Conservation (phyloP, 202 grass and related monocot species). For the Elaeis oleifera region DNA sequence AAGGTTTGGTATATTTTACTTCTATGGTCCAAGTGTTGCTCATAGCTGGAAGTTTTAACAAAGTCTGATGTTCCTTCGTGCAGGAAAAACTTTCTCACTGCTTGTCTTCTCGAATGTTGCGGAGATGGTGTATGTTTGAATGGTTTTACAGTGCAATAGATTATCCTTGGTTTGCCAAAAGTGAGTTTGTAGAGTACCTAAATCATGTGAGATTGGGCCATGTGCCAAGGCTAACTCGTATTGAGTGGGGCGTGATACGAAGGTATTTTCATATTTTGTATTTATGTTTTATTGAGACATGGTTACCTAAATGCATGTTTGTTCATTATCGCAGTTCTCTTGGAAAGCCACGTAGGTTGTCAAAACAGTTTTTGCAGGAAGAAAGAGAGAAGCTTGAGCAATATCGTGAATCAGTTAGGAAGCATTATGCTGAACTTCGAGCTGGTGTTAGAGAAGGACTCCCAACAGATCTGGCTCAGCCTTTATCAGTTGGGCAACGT, state of each 20-base stretch:
- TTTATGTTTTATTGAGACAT: too few species aligned
- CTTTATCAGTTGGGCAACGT: conserved; percentile 80
- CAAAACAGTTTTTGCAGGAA: conserved; percentile 78
- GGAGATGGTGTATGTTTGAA: conserved; percentile 93
- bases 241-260: conserved; percentile 97
- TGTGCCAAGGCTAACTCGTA: conserved; percentile 85
- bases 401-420: conserved; percentile 88
- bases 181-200: conserved; percentile 98
- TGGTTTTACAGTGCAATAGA: conserved; percentile 99
- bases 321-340: conserved; percentile 73
- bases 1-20: conserved; percentile 44
- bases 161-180: conserved; percentile 97
- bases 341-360: conserved; percentile 92
- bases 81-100: conserved; percentile 82
- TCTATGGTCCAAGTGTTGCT: conserved; percentile 11
- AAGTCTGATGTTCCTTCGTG: conserved; percentile 21
- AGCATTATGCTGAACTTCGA: conserved; percentile 78
- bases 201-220: conserved; percentile 96
- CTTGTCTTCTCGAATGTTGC: conserved; percentile 77
- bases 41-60: conserved; percentile 11
- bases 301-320: not conserved
- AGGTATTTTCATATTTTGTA: conserved; percentile 24
- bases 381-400: conserved; percentile 83
- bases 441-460: conserved; percentile 81
- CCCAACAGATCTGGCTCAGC: conserved; percentile 78